Base-by-base conservation (phyloP, 768 basidiomycete genomes). In the Lentinula edodes region DNA sequence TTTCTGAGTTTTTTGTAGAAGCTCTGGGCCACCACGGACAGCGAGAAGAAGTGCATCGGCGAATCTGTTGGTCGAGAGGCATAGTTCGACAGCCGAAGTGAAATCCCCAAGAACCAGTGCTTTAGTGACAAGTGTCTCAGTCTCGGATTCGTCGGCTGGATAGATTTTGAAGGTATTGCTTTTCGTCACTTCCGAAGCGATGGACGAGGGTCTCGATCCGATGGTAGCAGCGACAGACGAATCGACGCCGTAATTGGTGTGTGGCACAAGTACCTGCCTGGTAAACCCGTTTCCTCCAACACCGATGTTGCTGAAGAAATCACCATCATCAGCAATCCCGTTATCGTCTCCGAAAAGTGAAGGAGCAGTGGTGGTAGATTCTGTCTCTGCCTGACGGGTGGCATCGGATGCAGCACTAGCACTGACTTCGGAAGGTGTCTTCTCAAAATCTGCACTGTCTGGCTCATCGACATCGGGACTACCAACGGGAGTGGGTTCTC, bases 31-130 rank as follows among this genome's bases (percentile, higher is more conserved):
- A 16, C 95, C 96, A 64, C 90, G 89, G 16, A 91, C 94, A 35
- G 97, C 93, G 12, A 98, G 84, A 12, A 99, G 80, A 56, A 98
- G 90, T 0, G 97, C 97, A 69, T 99, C 97, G 0, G 97, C 95
- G 67, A 86, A 98, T 35, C 95, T 84, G 55, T 94, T 90, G 0
- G 88, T 84, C 0, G 93, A 90, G 15, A 98, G 80, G 72, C 95
- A 97, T 1, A 98, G 79, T 2, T 90, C 87, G 16, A 98, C 97
- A 1, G 97, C 96, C 15, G 87, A 89, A 66, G 85, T 83, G 65
- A 98, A 98, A 72, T 99, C 95, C n/a, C 97, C 96, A 9, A 98
- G 79, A 2, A 99, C 93, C 42, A 98, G 81, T 2, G 96, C 91
- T 69, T 93, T 93, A 1, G 96, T 97, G 65, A 98, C 82, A 15